Conservation (phyloP, 768 basidiomycete species). For the Kwoniella heveanensis region DNA sequence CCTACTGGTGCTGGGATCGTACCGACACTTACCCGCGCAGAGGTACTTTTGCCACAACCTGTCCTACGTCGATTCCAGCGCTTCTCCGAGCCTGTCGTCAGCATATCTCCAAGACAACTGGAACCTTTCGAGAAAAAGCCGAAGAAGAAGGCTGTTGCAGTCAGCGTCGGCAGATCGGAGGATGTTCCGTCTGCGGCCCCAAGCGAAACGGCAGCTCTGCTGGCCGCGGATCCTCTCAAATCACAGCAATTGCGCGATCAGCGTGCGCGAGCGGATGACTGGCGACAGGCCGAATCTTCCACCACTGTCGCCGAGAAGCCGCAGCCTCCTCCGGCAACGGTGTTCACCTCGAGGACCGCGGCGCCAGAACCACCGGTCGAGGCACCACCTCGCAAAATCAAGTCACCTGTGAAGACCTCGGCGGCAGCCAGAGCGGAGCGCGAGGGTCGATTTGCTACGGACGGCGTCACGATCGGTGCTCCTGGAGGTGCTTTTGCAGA, state of each 20-base stretch:
- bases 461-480: constrained; percentile 21
- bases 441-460: constrained; percentile 20
- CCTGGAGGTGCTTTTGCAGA: constrained; percentile 19
- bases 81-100: constrained; percentile 38
- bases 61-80: constrained; percentile 23
- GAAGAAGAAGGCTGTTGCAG: constrained; percentile 31
- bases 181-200: not conserved
- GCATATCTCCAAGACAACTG: constrained; percentile 38
- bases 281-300: constrained; percentile 12
- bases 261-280: constrained; percentile 11
- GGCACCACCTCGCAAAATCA: constrained; percentile 16
- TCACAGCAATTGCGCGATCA: constrained; percentile 24
- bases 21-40: constrained; percentile 48
- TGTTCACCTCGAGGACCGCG: not conserved
- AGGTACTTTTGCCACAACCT: constrained; percentile 44
- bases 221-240: constrained; percentile 8
- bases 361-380: not conserved
- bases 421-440: constrained; percentile 23
- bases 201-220: not conserved
- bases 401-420: constrained; percentile 22
- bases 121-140: constrained; percentile 38
- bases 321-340: not conserved
- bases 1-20: constrained; percentile 39
- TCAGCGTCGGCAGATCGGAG: not conserved
- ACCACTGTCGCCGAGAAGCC: not conserved